Percentiles rank a stretch among this genome's conserved stretches.
These are phyloP conservation scores for Dipteronia sinensis DNA, from an alignment of 345 rosid genomes.

Conservation along the genomic window DNA sequence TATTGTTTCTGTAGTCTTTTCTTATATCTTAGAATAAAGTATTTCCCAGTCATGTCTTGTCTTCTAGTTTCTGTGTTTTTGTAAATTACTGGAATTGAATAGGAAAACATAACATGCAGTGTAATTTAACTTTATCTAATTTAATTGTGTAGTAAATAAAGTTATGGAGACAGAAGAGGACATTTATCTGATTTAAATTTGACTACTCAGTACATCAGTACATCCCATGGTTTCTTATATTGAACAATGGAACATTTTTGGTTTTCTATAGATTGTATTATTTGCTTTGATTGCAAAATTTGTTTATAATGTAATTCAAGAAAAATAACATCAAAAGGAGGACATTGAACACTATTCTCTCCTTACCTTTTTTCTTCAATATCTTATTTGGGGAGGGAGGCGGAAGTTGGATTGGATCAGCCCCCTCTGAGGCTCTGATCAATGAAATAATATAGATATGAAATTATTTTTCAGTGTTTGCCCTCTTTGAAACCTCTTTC, in stretches of 20 bases:
- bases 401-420: not conserved
- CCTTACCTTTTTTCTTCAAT: not conserved
- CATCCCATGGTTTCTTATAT: not conserved
- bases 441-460: not conserved
- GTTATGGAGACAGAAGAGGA: not conserved
- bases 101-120: not conserved
- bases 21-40: slow-evolving; percentile 27
- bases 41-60: slow-evolving; percentile 7
- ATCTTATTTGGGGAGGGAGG: not conserved
- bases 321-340: not conserved
- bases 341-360: not conserved
- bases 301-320: not conserved
- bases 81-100: not conserved
- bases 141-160: not conserved
- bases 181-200: not conserved
- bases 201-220: not conserved
- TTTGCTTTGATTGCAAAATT: slow-evolving; percentile 1
- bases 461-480: not conserved
- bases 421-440: not conserved
- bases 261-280: not conserved
- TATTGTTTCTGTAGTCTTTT: slow-evolving; percentile 52
- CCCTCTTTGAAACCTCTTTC: not conserved
- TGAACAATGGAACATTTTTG: not conserved
- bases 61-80: slow-evolving; percentile 16
- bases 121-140: not conserved